phyloP scores from a whole-genome alignment of 2,329 filamentous ascomycete genomes.

The Thelonectria rubi region DNA sequence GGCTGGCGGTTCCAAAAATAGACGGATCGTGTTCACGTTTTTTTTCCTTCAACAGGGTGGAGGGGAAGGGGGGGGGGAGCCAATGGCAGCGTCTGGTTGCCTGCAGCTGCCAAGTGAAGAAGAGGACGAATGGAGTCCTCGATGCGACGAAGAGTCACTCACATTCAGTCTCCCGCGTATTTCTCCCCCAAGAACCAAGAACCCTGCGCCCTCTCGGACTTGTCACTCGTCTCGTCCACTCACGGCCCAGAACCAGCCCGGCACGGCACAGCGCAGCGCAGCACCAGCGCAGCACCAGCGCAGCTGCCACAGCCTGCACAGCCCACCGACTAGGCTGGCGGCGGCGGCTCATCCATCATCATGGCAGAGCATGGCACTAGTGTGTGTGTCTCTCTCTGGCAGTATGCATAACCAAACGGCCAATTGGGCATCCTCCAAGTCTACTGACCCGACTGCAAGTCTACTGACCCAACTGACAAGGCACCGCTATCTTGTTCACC shows the following conservation, averaged over 20 bases:
- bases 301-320: background rate
- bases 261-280: background rate
- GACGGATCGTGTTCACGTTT: slow-evolving; percentile 44
- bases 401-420: background rate
- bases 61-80: slow-evolving; percentile 24
- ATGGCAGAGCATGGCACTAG: background rate
- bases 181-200: background rate
- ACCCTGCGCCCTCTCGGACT: too few relatives aligned
- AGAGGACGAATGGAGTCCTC: too few relatives aligned
- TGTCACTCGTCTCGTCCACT: too few relatives aligned
- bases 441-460: background rate
- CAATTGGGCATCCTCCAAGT: background rate
- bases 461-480: background rate
- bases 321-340: background rate
- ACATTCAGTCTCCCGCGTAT: background rate
- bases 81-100: slow-evolving; percentile 17
- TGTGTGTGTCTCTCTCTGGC: too few relatives aligned
- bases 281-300: too few relatives aligned
- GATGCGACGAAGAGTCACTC: too few relatives aligned
- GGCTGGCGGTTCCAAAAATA: slow-evolving; percentile 42
- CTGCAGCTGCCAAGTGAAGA: too few relatives aligned
- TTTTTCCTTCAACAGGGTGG: background rate
- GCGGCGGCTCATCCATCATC: background rate
- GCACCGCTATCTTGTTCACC: background rate
- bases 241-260: background rate